Percentiles rank a stretch among this genome's conserved stretches.
phyloP scores from a whole-genome alignment of 2,329 filamentous ascomycete species.

The Ciborinia camelliae region DNA sequence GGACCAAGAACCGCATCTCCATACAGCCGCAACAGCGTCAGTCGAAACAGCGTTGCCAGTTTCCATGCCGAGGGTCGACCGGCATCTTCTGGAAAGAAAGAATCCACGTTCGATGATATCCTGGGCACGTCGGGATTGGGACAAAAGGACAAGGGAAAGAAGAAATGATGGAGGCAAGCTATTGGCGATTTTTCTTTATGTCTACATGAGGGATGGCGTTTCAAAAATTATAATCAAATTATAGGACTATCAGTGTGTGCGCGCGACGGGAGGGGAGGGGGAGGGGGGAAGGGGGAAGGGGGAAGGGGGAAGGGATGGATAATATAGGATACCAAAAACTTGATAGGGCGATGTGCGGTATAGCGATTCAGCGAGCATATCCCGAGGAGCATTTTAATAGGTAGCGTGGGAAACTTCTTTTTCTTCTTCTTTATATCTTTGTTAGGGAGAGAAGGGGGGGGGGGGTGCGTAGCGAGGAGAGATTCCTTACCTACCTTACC shows the following conservation, averaged over 20 bases:
- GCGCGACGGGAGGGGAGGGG: too few relatives aligned
- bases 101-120: conserved; percentile 49
- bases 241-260: background rate
- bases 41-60: background rate
- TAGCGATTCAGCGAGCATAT: background rate
- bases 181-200: background rate
- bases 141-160: conserved; percentile 36
- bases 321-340: background rate
- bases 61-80: conserved; percentile 2
- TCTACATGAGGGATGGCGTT: conserved; percentile 6
- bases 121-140: conserved; percentile 43
- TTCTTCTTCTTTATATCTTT: too few relatives aligned
- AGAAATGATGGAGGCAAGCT: conserved; percentile 17
- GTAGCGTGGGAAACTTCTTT: background rate
- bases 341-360: background rate
- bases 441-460: too few relatives aligned
- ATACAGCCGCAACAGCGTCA: conserved; percentile 8
- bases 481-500: too few relatives aligned
- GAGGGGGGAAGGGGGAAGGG: too few relatives aligned
- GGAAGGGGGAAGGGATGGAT: background rate
- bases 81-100: conserved; percentile 15
- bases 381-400: background rate
- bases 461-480: too few relatives aligned
- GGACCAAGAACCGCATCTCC: conserved; percentile 3
- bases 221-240: background rate